Conservation (phyloP, 768 basidiomycete genomes). For the Termitomyces sp. region DNA sequence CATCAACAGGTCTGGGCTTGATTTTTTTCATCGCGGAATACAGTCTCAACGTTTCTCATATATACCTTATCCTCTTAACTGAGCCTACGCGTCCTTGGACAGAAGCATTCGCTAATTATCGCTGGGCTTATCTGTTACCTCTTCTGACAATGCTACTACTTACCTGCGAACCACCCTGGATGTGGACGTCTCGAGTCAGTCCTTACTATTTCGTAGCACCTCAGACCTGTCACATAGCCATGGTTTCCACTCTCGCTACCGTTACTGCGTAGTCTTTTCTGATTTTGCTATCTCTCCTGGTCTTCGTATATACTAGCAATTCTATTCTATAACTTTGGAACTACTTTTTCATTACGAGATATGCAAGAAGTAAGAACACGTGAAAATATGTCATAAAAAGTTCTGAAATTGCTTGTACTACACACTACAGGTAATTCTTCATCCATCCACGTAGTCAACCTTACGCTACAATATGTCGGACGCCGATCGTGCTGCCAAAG, state of each 20-base stretch:
- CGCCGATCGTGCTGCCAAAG: conserved; percentile 76
- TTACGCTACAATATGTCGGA: conserved; percentile 45
- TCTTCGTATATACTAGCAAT: conserved; percentile 48
- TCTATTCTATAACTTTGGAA: conserved; percentile 21
- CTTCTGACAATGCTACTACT: conserved; percentile 51
- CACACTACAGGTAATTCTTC: not conserved
- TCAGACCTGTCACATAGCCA: conserved; percentile 24
- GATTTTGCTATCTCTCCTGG: conserved; percentile 30
- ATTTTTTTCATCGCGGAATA: conserved; percentile 22
- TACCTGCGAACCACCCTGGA: conserved; percentile 46
- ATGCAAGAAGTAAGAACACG: not conserved
- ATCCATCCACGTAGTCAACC: not conserved
- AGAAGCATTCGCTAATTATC: conserved; percentile 16
- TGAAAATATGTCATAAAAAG: not conserved
- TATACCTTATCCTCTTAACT: conserved; percentile 19
- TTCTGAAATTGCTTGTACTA: not conserved
- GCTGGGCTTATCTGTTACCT: conserved; percentile 34
- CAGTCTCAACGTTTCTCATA: conserved; percentile 11
- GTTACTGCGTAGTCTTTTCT: conserved; percentile 30
- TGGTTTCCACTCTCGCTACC: conserved; percentile 19
- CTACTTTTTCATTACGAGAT: not conserved
- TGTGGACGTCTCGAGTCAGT: conserved; percentile 58
- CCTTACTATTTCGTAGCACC: conserved; percentile 48
- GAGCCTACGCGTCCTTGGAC: conserved; percentile 13
- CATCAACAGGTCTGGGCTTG: conserved; percentile 80